Evolutionary conservation across 495 filamentous ascomycete genomes (phyloP).

Genomic region (Penicillium flavigenum): DNA sequence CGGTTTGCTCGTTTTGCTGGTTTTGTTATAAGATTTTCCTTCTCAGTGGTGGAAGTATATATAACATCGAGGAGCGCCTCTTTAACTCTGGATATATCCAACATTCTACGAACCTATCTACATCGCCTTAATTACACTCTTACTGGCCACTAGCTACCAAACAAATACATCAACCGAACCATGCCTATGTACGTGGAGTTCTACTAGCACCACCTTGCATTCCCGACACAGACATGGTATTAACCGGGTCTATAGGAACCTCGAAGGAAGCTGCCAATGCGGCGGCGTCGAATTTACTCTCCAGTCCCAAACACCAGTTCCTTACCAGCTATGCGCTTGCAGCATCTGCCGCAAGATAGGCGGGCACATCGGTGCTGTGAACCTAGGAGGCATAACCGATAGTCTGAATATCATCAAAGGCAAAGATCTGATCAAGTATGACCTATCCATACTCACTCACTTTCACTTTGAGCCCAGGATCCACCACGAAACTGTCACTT

Average conservation of each 20-base stretch:
- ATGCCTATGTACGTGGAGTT: conserved; percentile 31
- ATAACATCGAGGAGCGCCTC: not conserved
- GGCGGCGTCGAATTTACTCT: conserved; percentile 53
- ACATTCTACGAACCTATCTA: not conserved
- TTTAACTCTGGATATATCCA: not conserved
- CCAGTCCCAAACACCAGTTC: conserved; percentile 52
- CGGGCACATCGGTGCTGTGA: conserved; percentile 50
- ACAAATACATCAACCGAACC: not conserved
- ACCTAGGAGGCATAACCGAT: conserved; percentile 50
- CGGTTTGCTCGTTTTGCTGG: conserved; percentile 4
- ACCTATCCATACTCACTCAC: not conserved
- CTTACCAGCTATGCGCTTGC: conserved; percentile 57
- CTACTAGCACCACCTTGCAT: not conserved
- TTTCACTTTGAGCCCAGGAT: not conserved
- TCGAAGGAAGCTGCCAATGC: conserved; percentile 57
- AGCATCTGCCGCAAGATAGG: conserved; percentile 57
- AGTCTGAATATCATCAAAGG: conserved; percentile 50
- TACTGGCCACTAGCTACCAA: not conserved
- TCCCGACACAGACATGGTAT: not conserved
- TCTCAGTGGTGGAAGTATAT: conserved; percentile 6
- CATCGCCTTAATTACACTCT: not conserved
- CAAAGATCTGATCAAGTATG: conserved; percentile 50
- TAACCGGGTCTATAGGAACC: conserved; percentile 33
- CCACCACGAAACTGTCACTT: not conserved
- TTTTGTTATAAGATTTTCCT: not conserved